Evolutionary conservation across 768 basidiomycete species (phyloP).

Genomic region (Pseudohyphozyma bogoriensis): DNA sequence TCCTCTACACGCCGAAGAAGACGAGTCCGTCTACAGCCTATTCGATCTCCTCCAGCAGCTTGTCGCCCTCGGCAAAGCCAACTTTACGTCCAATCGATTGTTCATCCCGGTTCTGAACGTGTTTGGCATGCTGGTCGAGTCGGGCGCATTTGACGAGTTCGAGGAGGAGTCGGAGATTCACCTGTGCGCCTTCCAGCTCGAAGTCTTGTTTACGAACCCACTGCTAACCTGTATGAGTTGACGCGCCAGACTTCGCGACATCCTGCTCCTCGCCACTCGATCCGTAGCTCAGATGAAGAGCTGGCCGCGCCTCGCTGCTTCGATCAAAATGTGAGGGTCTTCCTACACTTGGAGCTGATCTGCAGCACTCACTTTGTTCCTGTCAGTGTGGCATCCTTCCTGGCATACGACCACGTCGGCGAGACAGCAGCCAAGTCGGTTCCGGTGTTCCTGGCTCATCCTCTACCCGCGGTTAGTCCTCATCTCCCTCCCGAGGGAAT

Average conservation of each 20-base stretch:
- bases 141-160: constrained; percentile 45
- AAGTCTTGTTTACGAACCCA: not conserved
- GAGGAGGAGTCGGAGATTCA: constrained; percentile 2
- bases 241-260: constrained; percentile 39
- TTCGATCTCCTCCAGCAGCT: constrained; percentile 53
- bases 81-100: constrained; percentile 55
- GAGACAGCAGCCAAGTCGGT: no score
- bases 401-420: no score
- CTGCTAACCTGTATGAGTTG: not conserved
- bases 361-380: not conserved
- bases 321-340: constrained; percentile 69
- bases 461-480: no score
- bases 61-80: constrained; percentile 46
- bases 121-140: constrained; percentile 62
- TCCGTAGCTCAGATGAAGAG: constrained; percentile 66
- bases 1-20: constrained; percentile 56
- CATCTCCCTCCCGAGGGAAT: no score
- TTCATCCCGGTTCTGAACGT: constrained; percentile 76
- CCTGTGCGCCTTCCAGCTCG: constrained; percentile 1
- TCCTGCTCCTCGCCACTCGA: constrained; percentile 52
- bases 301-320: constrained; percentile 64
- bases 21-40: constrained; percentile 47
- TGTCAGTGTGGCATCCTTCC: no score
- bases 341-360: not conserved
- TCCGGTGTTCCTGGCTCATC: no score